Percentiles rank a stretch among this genome's conserved stretches.
These are phyloP conservation scores for Casuarina cunninghamiana DNA, from an alignment of 306 rosid species.

Conservation along the genomic window DNA sequence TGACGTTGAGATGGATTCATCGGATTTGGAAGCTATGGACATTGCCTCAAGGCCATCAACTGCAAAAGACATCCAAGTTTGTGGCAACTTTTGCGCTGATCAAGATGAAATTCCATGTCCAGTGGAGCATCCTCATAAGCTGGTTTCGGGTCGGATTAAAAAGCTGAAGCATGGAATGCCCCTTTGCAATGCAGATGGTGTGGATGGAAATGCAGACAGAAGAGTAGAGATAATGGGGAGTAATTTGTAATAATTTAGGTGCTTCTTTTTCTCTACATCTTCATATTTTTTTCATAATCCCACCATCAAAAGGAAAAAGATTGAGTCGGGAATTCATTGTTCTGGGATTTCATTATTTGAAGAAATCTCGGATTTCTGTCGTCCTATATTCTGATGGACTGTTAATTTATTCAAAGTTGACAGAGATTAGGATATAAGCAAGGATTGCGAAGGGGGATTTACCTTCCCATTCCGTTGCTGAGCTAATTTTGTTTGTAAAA, in stretches of 20 bases:
- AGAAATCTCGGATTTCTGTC: slow-evolving; percentile 57
- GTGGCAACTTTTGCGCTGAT: slow-evolving; percentile 41
- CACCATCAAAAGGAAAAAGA: slow-evolving; percentile 58
- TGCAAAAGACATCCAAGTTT: slow-evolving; percentile 26
- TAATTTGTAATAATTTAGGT: slow-evolving; percentile 28
- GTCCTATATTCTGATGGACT: slow-evolving; percentile 35
- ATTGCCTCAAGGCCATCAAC: slow-evolving; percentile 27
- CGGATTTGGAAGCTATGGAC: slow-evolving; percentile 36
- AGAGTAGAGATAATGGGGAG: slow-evolving; percentile 39
- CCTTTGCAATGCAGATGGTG: slow-evolving; percentile 26
- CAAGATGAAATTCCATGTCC: slow-evolving; percentile 28
- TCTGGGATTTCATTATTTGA: slow-evolving; percentile 77
- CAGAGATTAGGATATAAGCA: slow-evolving; percentile 10
- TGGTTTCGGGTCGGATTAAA: slow-evolving; percentile 27
- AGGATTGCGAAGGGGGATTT: not conserved
- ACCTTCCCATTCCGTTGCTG: not conserved
- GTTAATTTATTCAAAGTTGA: slow-evolving; percentile 34
- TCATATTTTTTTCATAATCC: slow-evolving; percentile 59
- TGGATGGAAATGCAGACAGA: slow-evolving; percentile 44
- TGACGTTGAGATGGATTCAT: slow-evolving; percentile 25
- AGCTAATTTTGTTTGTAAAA: slow-evolving; percentile 5
- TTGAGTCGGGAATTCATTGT: slow-evolving; percentile 61
- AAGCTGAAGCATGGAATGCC: slow-evolving; percentile 26
- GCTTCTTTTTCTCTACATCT: slow-evolving; percentile 27
- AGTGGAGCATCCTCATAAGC: slow-evolving; percentile 31